Evolutionary conservation across 345 rosid genomes (phyloP), one percentile per base, ranked within the genome.

Genomic region (Turritis glabra): DNA sequence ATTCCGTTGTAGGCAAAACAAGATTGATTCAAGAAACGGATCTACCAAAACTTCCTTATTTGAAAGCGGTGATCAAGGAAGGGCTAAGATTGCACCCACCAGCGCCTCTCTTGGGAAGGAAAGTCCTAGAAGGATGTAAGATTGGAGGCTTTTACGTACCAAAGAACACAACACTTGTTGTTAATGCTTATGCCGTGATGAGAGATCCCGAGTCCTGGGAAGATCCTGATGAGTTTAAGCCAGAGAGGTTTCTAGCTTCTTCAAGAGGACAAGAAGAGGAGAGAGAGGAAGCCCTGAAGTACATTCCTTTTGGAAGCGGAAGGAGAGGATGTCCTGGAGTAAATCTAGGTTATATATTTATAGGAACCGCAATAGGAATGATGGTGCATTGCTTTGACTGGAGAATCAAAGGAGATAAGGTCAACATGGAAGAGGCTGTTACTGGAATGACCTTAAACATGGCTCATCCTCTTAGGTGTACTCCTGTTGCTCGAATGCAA

Each of bases 51-150:
- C 88, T 89, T 21, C 85, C 90, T 1, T 88, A 82, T 80, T 79
- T 88, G 30, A 89, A 88, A 77, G 84, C 91, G 2, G 76, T 88
- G 25, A 69, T 77, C 4, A 87, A 85, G 38, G 89, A 89, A 85
- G 87, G 82, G 22, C 77, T 88, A 4, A 74, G 94, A 76, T 82
- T 88, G n/a, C 87, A 90, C 73, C 89, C 92, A 0, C 59, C 89
- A 1, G 88, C n/a, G n/a, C 14, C 41, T 37, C 14, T 37, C 15
- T 37, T 37, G 14, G 41, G 15, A 37, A 37, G 41, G 41, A 32
- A 32, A 32, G 41, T 37, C 5, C 12, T 10, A 37, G 14, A 37
- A 12, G 15, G 41, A 11, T 37, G 41, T 37, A 37, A 1, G 41
- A 37, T 37, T 13, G 41, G 41, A 37, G 41, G 14, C 15, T 37